phyloP scores from a whole-genome alignment of 345 rosid species.

The Populus euphratica region DNA sequence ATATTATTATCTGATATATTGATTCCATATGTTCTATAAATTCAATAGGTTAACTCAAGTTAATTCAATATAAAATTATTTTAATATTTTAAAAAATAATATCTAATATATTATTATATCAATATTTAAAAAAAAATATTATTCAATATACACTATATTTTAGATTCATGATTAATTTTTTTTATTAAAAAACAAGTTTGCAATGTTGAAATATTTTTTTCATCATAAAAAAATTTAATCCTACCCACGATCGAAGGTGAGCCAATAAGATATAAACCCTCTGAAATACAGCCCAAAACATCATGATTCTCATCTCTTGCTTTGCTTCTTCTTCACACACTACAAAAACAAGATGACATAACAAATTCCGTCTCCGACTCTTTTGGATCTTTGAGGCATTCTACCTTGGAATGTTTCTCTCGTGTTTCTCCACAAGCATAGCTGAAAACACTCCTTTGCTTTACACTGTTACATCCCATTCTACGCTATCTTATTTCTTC shows the following conservation, averaged over 20 bases:
- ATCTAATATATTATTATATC: rapidly evolving
- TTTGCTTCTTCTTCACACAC: background rate
- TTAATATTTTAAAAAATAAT: too few species aligned
- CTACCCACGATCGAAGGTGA: too few species aligned
- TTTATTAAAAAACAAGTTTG: too few species aligned
- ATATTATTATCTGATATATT: too few species aligned
- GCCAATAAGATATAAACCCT: background rate
- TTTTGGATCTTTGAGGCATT: conserved; percentile 54
- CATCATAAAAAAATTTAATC: too few species aligned
- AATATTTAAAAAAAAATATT: too few species aligned
- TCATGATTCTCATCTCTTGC: background rate
- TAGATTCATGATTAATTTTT: too few species aligned
- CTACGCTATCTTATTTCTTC: background rate
- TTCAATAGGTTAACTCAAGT: too few species aligned
- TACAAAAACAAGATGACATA: background rate
- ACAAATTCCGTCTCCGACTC: conserved; percentile 40
- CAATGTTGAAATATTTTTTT: too few species aligned
- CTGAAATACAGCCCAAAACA: background rate
- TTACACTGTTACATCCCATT: background rate
- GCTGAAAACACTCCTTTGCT: conserved; percentile 30
- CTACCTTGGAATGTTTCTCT: conserved; percentile 42
- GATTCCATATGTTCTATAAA: too few species aligned
- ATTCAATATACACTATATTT: too few species aligned
- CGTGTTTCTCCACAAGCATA: conserved; percentile 37
- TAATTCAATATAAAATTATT: rapidly evolving